Percentiles rank a stretch among this genome's conserved stretches.
phyloP scores from a whole-genome alignment of 345 rosid genomes.

The Murraya koenigii region DNA sequence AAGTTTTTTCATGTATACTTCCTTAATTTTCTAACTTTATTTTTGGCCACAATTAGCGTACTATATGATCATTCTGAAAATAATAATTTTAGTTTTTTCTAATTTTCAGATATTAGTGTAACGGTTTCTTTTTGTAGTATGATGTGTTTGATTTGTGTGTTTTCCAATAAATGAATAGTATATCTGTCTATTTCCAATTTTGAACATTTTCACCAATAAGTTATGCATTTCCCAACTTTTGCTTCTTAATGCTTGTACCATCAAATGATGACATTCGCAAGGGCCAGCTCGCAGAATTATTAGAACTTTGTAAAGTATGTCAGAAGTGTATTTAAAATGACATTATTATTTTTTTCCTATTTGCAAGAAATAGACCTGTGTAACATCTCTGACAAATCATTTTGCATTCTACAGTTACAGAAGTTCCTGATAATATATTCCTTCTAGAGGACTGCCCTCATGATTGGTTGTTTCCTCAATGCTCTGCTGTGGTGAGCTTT shows the following conservation, averaged over 20 bases:
- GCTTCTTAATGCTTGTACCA: background rate
- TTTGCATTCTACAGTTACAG: constrained; percentile 51
- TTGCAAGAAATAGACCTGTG: background rate
- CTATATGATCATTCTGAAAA: background rate
- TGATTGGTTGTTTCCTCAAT: constrained; percentile 99
- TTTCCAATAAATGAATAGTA: background rate
- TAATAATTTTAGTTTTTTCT: background rate
- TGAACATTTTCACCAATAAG: background rate
- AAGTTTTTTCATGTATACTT: background rate
- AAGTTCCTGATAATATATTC: constrained; percentile 65
- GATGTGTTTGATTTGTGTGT: background rate
- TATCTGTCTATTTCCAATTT: background rate
- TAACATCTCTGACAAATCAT: constrained; percentile 9
- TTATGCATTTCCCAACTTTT: background rate
- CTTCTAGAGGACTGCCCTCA: constrained; percentile 94
- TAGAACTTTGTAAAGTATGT: background rate
- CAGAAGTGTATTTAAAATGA: background rate
- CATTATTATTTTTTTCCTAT: background rate
- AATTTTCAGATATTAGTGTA: background rate
- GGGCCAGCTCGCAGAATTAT: background rate
- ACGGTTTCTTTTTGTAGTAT: background rate
- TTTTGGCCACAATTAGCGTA: background rate
- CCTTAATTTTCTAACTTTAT: background rate
- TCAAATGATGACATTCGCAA: background rate
- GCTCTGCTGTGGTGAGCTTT: constrained; percentile 84